Conservation (phyloP, 129 eudicot genomes). For the Arctium minus region DNA sequence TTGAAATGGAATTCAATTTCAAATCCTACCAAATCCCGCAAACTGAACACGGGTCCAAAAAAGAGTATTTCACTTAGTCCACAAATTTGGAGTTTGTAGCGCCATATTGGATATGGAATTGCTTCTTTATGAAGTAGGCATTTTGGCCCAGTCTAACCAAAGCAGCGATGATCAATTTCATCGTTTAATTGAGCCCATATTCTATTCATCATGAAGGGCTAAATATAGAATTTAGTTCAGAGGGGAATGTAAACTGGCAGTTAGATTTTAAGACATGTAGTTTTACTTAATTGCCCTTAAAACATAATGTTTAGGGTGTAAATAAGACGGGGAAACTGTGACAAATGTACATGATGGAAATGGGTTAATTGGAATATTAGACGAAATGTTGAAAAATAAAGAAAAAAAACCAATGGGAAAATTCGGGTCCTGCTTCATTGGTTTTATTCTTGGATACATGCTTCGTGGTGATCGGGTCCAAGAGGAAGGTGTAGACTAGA, state of each 20-base stretch:
- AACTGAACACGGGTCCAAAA: no score
- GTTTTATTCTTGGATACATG: no score
- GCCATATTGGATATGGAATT: neutral
- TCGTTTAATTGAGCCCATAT: neutral
- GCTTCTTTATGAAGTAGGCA: neutral
- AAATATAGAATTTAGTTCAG: neutral
- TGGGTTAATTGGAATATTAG: no score
- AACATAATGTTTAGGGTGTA: neutral
- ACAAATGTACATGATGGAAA: neutral
- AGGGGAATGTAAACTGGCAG: neutral
- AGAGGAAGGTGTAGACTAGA: no score
- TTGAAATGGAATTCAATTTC: no score
- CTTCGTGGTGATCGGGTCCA: no score
- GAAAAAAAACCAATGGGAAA: no score
- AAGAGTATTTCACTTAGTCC: neutral
- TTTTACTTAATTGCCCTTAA: neutral
- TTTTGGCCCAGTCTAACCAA: neutral
- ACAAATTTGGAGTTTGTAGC: neutral
- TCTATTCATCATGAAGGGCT: no score
- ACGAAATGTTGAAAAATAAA: no score
- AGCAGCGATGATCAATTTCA: neutral
- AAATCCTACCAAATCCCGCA: no score
- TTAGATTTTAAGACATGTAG: neutral
- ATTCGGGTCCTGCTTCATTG: neutral
- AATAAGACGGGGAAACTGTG: neutral